phyloP scores from a whole-genome alignment of 345 rosid species.

The Salix arbutifolia region DNA sequence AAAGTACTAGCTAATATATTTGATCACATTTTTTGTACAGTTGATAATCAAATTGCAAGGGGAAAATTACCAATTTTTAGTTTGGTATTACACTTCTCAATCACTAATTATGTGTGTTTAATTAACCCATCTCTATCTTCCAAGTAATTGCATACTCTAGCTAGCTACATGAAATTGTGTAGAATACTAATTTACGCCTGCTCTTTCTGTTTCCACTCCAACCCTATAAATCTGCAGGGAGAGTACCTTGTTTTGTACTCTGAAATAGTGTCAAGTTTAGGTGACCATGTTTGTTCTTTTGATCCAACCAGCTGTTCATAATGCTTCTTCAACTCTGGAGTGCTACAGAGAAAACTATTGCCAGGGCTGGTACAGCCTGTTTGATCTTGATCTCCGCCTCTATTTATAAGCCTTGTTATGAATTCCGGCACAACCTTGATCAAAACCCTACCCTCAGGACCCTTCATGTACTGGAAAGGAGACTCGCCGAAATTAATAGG shows the following conservation, averaged over 20 bases:
- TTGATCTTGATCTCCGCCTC: neutral
- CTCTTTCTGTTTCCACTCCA: constrained; percentile 50
- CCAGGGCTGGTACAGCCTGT: neutral
- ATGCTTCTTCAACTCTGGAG: constrained; percentile 90
- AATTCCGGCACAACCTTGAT: constrained; percentile 27
- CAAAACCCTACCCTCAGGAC: constrained; percentile 15
- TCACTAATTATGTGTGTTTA: neutral
- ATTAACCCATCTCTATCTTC: neutral
- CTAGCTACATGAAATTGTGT: neutral
- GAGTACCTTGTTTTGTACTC: constrained; percentile 67
- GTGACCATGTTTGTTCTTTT: constrained; percentile 75
- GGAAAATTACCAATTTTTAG: neutral
- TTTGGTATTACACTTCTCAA: neutral
- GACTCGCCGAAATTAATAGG: constrained; percentile 39
- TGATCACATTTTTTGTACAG: neutral
- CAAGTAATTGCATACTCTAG: neutral
- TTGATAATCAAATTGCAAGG: neutral
- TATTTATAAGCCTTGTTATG: constrained; percentile 7
- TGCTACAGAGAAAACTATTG: constrained; percentile 53
- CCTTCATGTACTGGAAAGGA: constrained; percentile 20
- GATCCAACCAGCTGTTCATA: constrained; percentile 69
- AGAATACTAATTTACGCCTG: neutral
- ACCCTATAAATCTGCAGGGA: constrained; percentile 53
- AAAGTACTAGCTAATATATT: neutral
- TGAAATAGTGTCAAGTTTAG: constrained; percentile 73